A percentile compares a stretch with the other conserved stretches of the same genome.
These are phyloP conservation scores for Dactylonectria estremocensis DNA, from an alignment of 2,329 filamentous ascomycete genomes.

Conservation along the genomic window DNA sequence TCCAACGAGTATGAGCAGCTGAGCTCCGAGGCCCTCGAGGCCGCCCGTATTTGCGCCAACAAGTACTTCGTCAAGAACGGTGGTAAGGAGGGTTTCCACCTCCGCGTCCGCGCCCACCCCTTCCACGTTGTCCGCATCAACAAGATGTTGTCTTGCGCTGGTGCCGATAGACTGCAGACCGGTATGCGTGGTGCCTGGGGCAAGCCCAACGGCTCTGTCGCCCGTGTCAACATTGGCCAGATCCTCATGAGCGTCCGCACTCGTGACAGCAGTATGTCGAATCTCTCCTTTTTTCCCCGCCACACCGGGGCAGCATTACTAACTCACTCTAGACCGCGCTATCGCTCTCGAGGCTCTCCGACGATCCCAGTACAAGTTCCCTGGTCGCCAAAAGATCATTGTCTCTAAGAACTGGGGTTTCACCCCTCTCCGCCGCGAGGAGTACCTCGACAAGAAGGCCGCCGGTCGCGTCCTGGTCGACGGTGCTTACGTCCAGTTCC, in stretches of 20 bases:
- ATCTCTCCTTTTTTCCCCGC: constrained; percentile 29
- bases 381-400: constrained; percentile 99
- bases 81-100: constrained; percentile 83
- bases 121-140: constrained; percentile 99
- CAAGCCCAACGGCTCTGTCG: constrained; percentile 98
- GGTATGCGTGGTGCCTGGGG: constrained; percentile 99
- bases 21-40: constrained; percentile 99
- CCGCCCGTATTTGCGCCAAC: constrained; percentile 99
- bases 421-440: constrained; percentile 97
- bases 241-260: constrained; percentile 98
- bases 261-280: constrained; percentile 85
- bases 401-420: constrained; percentile 99
- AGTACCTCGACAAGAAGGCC: constrained; percentile 96
- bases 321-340: constrained; percentile 77
- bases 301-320: constrained; percentile 42
- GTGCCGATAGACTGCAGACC: constrained; percentile 99
- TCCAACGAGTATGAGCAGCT: constrained; percentile 99
- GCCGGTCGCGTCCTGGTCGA: constrained; percentile 95
- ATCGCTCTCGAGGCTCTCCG: constrained; percentile 98
- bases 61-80: constrained; percentile 87
- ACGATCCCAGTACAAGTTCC: constrained; percentile 99
- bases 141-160: constrained; percentile 99
- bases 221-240: constrained; percentile 99
- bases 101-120: constrained; percentile 90
- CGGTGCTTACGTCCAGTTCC: constrained; percentile 99